Conservation (phyloP, 2,329 filamentous ascomycete species). For the Aspergillus bombycis region DNA sequence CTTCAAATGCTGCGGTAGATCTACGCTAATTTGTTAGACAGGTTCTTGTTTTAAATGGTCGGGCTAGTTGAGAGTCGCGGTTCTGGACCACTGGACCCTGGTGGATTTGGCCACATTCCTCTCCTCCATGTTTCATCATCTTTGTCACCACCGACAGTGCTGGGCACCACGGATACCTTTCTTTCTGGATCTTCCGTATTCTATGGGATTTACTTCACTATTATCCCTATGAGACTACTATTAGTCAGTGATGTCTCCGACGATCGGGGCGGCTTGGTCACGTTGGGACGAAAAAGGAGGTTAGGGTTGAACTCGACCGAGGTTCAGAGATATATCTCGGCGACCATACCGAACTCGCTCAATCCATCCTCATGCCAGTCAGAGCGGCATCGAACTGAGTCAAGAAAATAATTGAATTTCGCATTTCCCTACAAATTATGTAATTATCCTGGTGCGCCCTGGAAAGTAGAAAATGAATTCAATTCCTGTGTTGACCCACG, state of each 20-base stretch:
- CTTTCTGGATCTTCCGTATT: too few relatives aligned
- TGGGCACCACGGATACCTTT: too few relatives aligned
- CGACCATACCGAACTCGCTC: neutral
- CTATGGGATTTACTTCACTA: neutral
- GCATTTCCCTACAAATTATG: neutral
- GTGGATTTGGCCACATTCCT: neutral
- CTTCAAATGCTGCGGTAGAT: neutral
- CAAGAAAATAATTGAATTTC: neutral
- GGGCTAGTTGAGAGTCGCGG: neutral
- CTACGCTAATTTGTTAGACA: neutral
- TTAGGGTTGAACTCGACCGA: neutral
- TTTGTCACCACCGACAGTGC: neutral
- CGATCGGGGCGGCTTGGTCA: neutral
- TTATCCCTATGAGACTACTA: neutral
- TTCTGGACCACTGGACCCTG: too few relatives aligned
- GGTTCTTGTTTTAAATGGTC: neutral
- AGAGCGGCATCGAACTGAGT: neutral
- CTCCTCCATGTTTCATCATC: neutral
- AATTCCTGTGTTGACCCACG: neutral
- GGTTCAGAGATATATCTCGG: neutral
- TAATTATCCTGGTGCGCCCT: neutral
- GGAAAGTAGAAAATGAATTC: fast-evolving
- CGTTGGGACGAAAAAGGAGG: neutral
- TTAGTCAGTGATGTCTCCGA: neutral
- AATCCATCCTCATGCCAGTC: too few relatives aligned